Base-by-base conservation (phyloP, 192 early-diverging fungal genomes). In the Coemansia sp. region DNA sequence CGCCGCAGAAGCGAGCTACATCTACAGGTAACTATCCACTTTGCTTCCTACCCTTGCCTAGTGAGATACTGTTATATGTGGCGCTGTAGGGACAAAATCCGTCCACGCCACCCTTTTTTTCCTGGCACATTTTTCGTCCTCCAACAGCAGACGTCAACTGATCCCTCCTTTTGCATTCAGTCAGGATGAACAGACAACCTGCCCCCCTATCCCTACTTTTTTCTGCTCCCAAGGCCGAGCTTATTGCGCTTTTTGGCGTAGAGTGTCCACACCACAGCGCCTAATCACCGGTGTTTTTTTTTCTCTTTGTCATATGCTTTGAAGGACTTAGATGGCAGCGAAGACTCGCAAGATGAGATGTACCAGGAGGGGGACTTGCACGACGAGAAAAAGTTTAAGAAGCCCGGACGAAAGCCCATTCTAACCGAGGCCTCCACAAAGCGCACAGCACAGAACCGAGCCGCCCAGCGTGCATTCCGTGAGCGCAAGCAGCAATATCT, bases 381-480 rank as follows among this genome's bases (percentile, higher is more conserved):
- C 23, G 79, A 83, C 47, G 78, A 76, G 42, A 79, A 76, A 36
- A 82, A 77, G 50, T 66, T 69, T n/a, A 86, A 85, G 61, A 85
- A 84, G 43, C 84, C 88, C 14, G 88, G 88, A 8, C 69, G 88
- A 43, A 88, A 88, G 66, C 86, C 86, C 11, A 79, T 90, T 34
- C 84, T 77, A 2, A 86, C 84, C 14, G 85, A 85, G 58, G 70
- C 85, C 10, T 36, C 70, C 1, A 62, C 66, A 39, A 93, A 93
- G 73, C 86, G 94, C 68, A 92, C 93, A 3, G 91, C 89, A 11
- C 94, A 95, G 70, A 95, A 95, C 74, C 86, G 94, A 16, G 92
- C 92, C 2, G 94, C 94, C 3, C 94, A 95, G 76, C 86, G 92
- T 2, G 93, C 94, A 6, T 95, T 95, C 76, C 88, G 94, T 39